These are phyloP conservation scores for Meyerozyma smithsonii DNA, from an alignment of 1,139 yeast species.

Conservation along the genomic window DNA sequence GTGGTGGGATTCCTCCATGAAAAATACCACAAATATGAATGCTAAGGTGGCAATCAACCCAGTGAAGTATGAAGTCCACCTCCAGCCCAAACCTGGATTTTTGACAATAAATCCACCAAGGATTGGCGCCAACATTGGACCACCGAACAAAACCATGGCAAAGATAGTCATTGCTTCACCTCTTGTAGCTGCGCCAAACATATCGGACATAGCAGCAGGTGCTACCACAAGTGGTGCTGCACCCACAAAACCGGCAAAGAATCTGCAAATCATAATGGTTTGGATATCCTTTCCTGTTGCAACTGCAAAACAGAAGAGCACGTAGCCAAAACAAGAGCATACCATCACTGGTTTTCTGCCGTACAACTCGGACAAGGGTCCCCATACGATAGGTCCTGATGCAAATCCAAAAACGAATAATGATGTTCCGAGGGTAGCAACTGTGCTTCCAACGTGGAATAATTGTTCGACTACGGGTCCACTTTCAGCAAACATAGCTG, in stretches of 20 bases:
- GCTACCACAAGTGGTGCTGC: conserved; percentile 81
- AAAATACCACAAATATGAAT: conserved; percentile 23
- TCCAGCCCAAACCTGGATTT: conserved; percentile 40
- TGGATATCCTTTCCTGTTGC: conserved; percentile 73
- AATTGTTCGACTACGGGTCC: conserved; percentile 33
- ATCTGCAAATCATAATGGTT: conserved; percentile 67
- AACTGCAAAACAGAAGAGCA: conserved; percentile 61
- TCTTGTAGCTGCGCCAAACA: conserved; percentile 55
- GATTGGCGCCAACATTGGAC: conserved; percentile 74
- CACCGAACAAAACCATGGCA: conserved; percentile 63
- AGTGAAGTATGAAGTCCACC: conserved; percentile 54
- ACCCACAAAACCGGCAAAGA: conserved; percentile 71
- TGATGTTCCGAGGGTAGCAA: conserved; percentile 62
- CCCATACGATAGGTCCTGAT: conserved; percentile 76
- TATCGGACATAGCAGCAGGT: conserved; percentile 79
- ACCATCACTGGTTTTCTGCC: conserved; percentile 64
- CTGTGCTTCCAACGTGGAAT: conserved; percentile 51
- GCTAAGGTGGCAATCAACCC: conserved; percentile 45
- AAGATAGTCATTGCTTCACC: conserved; percentile 70
- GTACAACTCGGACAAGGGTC: conserved; percentile 71
- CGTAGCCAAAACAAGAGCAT: conserved; percentile 50
- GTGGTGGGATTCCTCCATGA: conserved; percentile 48
- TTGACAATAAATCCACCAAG: conserved; percentile 37
- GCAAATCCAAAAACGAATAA: conserved; percentile 79
- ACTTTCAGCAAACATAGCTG: conserved; percentile 60